Percentiles rank a stretch among this genome's conserved stretches.
These are phyloP conservation scores for Ophiostoma australiae DNA, from an alignment of 2,329 filamentous ascomycete species.

Conservation along the genomic window DNA sequence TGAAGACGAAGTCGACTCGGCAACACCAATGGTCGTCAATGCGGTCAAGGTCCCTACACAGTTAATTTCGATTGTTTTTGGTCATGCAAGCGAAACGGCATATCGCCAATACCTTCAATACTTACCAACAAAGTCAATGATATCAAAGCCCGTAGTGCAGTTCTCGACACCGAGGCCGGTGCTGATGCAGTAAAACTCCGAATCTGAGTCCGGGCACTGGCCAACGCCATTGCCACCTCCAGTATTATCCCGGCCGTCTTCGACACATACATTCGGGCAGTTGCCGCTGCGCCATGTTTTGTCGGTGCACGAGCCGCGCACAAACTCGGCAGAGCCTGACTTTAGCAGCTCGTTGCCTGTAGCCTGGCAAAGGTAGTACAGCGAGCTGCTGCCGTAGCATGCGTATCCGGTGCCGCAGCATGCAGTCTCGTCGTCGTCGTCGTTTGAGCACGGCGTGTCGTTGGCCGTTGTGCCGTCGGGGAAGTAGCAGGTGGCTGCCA, in stretches of 20 bases:
- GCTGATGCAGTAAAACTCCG: constrained; percentile 32
- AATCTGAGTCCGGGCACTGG: constrained; percentile 24
- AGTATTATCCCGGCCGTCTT: constrained; percentile 24
- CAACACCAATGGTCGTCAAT: constrained; percentile 29
- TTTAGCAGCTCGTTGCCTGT: constrained; percentile 30
- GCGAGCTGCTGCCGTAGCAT: constrained; percentile 34
- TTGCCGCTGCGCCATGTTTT: constrained; percentile 32
- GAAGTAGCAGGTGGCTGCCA: constrained; percentile 32
- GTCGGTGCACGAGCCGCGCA: constrained; percentile 37
- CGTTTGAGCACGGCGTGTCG: constrained; percentile 33
- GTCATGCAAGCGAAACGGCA: too few relatives aligned
- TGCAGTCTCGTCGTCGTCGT: constrained; percentile 30
- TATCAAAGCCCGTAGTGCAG: constrained; percentile 23
- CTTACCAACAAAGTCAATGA: not conserved
- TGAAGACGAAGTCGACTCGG: constrained; percentile 17
- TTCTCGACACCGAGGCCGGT: constrained; percentile 19
- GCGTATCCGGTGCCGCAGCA: constrained; percentile 37
- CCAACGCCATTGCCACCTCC: constrained; percentile 29
- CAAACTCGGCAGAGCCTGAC: constrained; percentile 29
- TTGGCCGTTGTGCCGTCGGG: constrained; percentile 33
- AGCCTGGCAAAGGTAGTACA: constrained; percentile 32
- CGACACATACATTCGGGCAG: constrained; percentile 37
- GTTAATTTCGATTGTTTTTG: too few relatives aligned
- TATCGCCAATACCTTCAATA: not conserved
- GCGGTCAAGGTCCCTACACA: not conserved